phyloP scores from a whole-genome alignment of 257 asterid genomes.

The Ehretia macrophylla region DNA sequence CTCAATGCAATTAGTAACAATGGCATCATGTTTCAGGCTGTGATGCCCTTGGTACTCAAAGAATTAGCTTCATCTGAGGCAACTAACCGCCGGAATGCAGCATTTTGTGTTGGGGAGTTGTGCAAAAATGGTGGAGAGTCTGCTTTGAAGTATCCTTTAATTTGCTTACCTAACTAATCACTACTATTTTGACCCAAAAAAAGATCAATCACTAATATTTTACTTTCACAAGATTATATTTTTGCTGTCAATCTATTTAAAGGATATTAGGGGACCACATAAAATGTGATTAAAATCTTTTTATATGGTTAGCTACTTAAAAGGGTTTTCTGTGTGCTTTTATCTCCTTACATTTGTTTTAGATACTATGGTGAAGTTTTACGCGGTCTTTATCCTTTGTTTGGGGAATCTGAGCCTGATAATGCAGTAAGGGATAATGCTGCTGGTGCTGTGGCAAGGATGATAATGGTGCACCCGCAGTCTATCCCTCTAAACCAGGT shows the following conservation, averaged over 20 bases:
- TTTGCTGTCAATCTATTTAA: too few relatives aligned
- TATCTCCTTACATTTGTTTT: constrained; percentile 24
- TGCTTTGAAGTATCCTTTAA: constrained; percentile 71
- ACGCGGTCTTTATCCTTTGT: constrained; percentile 70
- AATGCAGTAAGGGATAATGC: constrained; percentile 97
- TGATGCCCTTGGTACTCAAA: constrained; percentile 85
- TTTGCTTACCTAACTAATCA: background rate
- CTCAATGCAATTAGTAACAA: constrained; percentile 14
- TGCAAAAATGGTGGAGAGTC: constrained; percentile 92
- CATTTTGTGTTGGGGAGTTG: constrained; percentile 95
- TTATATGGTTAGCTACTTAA: too few relatives aligned
- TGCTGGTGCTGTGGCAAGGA: constrained; percentile 99
- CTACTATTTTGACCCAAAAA: too few relatives aligned
- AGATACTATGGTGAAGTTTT: constrained; percentile 69
- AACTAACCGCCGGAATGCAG: constrained; percentile 93
- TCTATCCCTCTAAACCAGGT: constrained; percentile 89
- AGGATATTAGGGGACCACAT: too few relatives aligned
- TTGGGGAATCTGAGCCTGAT: constrained; percentile 89
- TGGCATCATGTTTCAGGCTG: constrained; percentile 49
- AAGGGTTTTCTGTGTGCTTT: background rate
- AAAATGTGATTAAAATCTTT: background rate
- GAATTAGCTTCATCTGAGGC: constrained; percentile 81
- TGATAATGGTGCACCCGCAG: constrained; percentile 87
- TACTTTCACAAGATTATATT: background rate
- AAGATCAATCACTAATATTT: background rate